Evolutionary conservation across 805 yeast genomes (phyloP).

Genomic region (Metschnikowia chrysomelidarum): DNA sequence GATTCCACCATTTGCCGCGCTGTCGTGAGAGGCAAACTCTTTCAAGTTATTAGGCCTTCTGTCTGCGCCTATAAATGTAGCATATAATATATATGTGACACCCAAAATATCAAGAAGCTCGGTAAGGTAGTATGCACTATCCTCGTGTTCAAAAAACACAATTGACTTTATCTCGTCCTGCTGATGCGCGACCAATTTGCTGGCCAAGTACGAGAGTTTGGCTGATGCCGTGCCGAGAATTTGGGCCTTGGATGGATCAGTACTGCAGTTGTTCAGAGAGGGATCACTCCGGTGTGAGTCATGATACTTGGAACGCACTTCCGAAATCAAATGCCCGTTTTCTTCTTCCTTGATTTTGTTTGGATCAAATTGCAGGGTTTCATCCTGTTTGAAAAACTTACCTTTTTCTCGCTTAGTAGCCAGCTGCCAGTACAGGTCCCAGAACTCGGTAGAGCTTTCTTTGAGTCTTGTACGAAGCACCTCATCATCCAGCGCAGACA

Average conservation of each 20-base stretch:
- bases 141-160: slow-evolving; percentile 70
- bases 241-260: slow-evolving; percentile 25
- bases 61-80: slow-evolving; percentile 52
- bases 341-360: slow-evolving; percentile 1
- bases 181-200: slow-evolving; percentile 55
- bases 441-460: slow-evolving; percentile 42
- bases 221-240: slow-evolving; percentile 64
- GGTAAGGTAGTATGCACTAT: slow-evolving; percentile 64
- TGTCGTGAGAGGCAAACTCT: slow-evolving; percentile 44
- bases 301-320: not conserved
- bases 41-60: slow-evolving; percentile 53
- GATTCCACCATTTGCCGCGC: slow-evolving; percentile 42
- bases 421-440: slow-evolving; percentile 54
- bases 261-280: not conserved
- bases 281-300: not conserved
- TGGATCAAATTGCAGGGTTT: not conserved
- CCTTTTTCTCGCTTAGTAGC: slow-evolving; percentile 35
- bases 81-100: slow-evolving; percentile 58
- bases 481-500: slow-evolving; percentile 26
- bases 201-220: slow-evolving; percentile 58
- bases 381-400: slow-evolving; percentile 37
- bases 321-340: not conserved
- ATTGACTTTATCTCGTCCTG: slow-evolving; percentile 48
- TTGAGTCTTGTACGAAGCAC: slow-evolving; percentile 31
- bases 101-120: slow-evolving; percentile 65